phyloP scores from a whole-genome alignment of 2,329 filamentous ascomycete genomes.

The Neoscytalidium dimidiatum region DNA sequence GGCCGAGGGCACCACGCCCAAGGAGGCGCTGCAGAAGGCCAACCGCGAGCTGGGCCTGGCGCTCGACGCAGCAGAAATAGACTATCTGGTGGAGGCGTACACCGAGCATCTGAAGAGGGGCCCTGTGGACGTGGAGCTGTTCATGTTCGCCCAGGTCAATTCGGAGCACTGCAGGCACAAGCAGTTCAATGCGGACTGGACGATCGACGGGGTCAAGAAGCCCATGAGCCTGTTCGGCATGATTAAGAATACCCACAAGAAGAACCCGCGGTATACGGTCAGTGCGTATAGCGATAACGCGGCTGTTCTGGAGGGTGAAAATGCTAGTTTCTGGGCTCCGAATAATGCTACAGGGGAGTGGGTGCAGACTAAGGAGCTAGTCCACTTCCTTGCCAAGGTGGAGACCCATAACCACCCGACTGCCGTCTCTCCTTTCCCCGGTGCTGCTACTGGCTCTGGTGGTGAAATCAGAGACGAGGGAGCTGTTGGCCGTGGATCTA shows the following conservation, averaged over 20 bases:
- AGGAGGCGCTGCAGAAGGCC: conserved; percentile 75
- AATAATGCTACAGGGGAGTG: conserved; percentile 84
- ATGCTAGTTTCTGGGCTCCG: conserved; percentile 81
- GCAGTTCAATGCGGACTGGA: conserved; percentile 97
- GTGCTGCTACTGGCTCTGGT: conserved; percentile 91
- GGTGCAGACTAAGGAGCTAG: conserved; percentile 80
- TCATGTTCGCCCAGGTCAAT: conserved; percentile 99
- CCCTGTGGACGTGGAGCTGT: conserved; percentile 89
- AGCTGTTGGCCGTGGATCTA: conserved; percentile 88
- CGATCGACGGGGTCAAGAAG: conserved; percentile 82
- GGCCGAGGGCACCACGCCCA: conserved; percentile 63
- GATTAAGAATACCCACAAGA: conserved; percentile 92
- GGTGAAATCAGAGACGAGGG: conserved; percentile 96
- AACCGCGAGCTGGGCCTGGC: conserved; percentile 84
- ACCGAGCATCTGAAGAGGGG: conserved; percentile 63
- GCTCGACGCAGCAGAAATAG: conserved; percentile 84
- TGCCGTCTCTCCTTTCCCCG: conserved; percentile 89
- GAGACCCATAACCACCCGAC: conserved; percentile 98
- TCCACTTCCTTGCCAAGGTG: conserved; percentile 90
- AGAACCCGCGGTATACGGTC: conserved; percentile 75
- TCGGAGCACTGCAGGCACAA: conserved; percentile 90
- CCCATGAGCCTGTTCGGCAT: conserved; percentile 85
- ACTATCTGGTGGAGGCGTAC: conserved; percentile 89
- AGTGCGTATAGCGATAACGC: conserved; percentile 98
- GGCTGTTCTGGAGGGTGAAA: conserved; percentile 78